Conservation (phyloP, 2,329 filamentous ascomycete genomes). For the Pseudogymnoascus sp. region DNA sequence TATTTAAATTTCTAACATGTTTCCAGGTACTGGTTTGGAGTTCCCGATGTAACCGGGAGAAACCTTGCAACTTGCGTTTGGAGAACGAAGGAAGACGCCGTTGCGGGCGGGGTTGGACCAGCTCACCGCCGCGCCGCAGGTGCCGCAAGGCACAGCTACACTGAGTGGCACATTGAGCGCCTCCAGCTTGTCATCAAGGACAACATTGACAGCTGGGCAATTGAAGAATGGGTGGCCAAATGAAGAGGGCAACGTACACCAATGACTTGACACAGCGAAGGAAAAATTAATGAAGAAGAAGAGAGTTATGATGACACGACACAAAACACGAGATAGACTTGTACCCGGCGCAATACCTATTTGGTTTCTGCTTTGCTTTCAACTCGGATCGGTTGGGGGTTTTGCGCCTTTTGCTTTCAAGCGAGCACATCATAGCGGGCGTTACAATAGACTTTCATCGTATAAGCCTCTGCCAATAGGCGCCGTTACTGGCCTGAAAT, state of each 20-base stretch:
- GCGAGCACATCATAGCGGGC: constrained; percentile 4
- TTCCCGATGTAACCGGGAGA: constrained; percentile 56
- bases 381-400: background rate
- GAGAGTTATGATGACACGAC: background rate
- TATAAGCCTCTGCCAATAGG: background rate
- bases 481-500: background rate
- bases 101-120: constrained; percentile 48
- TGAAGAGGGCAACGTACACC: background rate
- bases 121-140: constrained; percentile 59
- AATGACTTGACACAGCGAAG: background rate
- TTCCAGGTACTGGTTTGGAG: constrained; percentile 76
- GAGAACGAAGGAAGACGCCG: constrained; percentile 52
- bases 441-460: background rate
- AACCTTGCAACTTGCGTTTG: constrained; percentile 78
- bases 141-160: constrained; percentile 53
- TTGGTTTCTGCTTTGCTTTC: constrained; percentile 6
- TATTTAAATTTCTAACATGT: background rate
- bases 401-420: constrained; percentile 3
- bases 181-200: constrained; percentile 61
- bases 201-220: constrained; percentile 53
- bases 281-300: background rate
- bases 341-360: background rate
- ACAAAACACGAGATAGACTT: constrained; percentile 4
- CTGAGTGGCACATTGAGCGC: constrained; percentile 63
- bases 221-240: constrained; percentile 45